A percentile compares a stretch with the other conserved stretches of the same genome.
Evolutionary conservation across 192 early-diverging fungal species (phyloP).

Genomic region (Jimgerdemannia flammicorona): DNA sequence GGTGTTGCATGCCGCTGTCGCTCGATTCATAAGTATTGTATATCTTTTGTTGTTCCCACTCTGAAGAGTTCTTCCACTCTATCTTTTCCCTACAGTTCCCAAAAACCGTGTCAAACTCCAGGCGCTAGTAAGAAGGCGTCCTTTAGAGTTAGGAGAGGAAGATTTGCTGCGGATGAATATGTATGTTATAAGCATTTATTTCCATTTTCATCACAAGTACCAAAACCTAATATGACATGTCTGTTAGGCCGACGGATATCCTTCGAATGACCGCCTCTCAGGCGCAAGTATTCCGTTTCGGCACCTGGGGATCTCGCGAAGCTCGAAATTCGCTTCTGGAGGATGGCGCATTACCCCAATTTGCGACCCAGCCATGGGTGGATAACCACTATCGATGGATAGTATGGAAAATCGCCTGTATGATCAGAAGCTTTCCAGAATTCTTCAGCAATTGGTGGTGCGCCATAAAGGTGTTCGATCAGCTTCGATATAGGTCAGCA

Average conservation of each 20-base stretch:
- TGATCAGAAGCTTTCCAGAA: conserved; percentile 51
- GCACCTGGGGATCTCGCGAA: conserved; percentile 45
- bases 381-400: conserved; percentile 65
- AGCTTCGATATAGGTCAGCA: conserved; percentile 47
- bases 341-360: conserved; percentile 31
- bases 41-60: too few species aligned
- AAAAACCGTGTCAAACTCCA: background rate
- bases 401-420: conserved; percentile 69
- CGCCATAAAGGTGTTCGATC: conserved; percentile 38
- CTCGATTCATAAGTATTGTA: too few species aligned
- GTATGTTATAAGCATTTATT: background rate
- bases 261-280: conserved; percentile 22
- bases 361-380: conserved; percentile 45
- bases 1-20: background rate
- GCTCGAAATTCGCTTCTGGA: conserved; percentile 37
- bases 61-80: too few species aligned
- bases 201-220: too few species aligned
- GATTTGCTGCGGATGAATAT: background rate
- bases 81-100: too few species aligned
- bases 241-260: background rate
- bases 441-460: conserved; percentile 34
- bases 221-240: too few species aligned
- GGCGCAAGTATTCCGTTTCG: conserved; percentile 26
- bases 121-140: background rate
- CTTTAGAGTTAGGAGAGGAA: background rate